A percentile compares a stretch with the other conserved stretches of the same genome.
phyloP scores from a whole-genome alignment of 352 stramenopile genomes.

The Pythium plurisporium region DNA sequence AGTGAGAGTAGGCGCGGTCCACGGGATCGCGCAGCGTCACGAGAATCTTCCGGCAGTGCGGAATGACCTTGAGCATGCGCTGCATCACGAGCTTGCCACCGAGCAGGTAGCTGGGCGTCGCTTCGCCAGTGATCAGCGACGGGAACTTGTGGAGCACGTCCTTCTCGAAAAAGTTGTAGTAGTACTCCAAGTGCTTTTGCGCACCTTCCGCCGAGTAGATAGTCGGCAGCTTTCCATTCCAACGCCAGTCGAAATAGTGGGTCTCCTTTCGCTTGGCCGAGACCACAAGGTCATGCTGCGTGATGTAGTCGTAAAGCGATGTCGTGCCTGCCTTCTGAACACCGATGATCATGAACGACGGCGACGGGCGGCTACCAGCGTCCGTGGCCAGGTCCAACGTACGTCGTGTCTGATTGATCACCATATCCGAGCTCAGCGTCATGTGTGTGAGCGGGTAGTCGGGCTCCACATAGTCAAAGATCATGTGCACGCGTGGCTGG shows the following conservation, averaged over 20 bases:
- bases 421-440: constrained; percentile 82
- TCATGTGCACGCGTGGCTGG: constrained; percentile 94
- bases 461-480: constrained; percentile 97
- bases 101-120: constrained; percentile 90
- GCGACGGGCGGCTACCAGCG: constrained; percentile 64
- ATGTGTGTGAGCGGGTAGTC: constrained; percentile 59
- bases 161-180: constrained; percentile 84
- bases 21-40: constrained; percentile 81
- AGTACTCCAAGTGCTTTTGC: constrained; percentile 58
- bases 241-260: constrained; percentile 98
- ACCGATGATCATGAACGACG: constrained; percentile 95
- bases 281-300: constrained; percentile 94
- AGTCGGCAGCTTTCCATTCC: constrained; percentile 74
- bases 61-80: constrained; percentile 72
- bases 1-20: constrained; percentile 86
- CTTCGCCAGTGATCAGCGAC: constrained; percentile 90
- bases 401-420: constrained; percentile 94
- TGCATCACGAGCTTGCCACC: constrained; percentile 68
- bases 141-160: constrained; percentile 82
- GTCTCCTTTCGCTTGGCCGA: constrained; percentile 92
- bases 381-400: constrained; percentile 91
- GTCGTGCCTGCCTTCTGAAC: constrained; percentile 96
- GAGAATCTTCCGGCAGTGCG: constrained; percentile 80
- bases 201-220: constrained; percentile 50
- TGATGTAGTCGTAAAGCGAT: constrained; percentile 97